Evolutionary conservation across 169 alveolate genomes (phyloP).

Genomic region (Plasmodium vivax): DNA sequence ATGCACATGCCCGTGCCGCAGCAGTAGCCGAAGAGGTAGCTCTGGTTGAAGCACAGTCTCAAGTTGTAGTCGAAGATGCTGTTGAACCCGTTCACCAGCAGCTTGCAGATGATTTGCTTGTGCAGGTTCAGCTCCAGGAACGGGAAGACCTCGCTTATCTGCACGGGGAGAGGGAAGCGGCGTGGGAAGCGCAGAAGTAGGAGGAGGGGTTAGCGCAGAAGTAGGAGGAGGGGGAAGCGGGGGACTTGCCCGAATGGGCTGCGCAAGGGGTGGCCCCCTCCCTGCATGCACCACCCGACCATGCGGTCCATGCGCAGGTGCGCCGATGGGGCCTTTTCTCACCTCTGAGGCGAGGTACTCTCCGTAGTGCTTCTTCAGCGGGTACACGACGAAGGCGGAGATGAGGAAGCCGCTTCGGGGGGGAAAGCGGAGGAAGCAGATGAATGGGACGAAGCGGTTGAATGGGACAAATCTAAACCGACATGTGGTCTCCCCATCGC

Average conservation of each 20-base stretch:
- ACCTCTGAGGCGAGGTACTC: slow-evolving; percentile 70
- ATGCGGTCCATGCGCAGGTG: background rate
- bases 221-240: background rate
- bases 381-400: slow-evolving; percentile 68
- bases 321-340: background rate
- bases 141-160: slow-evolving; percentile 74
- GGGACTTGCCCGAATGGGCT: no score
- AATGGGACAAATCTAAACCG: background rate
- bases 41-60: slow-evolving; percentile 59
- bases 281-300: background rate
- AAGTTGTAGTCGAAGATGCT: slow-evolving; percentile 63
- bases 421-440: background rate
- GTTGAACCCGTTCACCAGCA: slow-evolving; percentile 64
- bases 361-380: slow-evolving; percentile 63
- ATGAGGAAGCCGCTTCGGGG: slow-evolving; percentile 64
- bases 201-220: background rate
- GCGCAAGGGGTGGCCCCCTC: background rate
- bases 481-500: background rate
- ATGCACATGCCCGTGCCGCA: slow-evolving; percentile 66
- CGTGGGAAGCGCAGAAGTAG: background rate
- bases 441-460: background rate
- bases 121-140: slow-evolving; percentile 73
- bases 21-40: slow-evolving; percentile 54
- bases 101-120: slow-evolving; percentile 72
- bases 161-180: background rate